Evolutionary conservation across 2,329 filamentous ascomycete genomes (phyloP), one percentile per base, ranked within the genome.

Genomic region (Cercospora zeina): DNA sequence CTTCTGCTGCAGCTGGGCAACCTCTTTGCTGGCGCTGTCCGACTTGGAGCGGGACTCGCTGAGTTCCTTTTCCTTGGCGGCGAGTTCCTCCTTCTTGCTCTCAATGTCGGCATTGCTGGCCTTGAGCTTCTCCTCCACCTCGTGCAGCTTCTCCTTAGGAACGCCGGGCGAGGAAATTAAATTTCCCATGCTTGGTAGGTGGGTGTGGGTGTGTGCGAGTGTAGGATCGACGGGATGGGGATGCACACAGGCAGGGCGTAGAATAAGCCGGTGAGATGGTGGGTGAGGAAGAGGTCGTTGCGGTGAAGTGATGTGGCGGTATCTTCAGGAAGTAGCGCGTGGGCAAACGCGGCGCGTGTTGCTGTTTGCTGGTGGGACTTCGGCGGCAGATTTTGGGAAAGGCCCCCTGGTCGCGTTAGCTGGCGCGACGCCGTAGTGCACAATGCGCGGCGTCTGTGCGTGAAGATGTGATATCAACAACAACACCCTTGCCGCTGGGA

Each of bases 71-170:
- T 62, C 42, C 59, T 61, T 50, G 45, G 58, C 53, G 34, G 59
- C 53, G 36, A 63, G 47, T 59, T 63, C 62, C 39, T 59, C 51
- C 55, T 67, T 19, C 34, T 62, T 58, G 54, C 56, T 47, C 14
- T 51, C 49, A 16, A 67, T 59, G 49, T 61, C 58, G 34, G 65
- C 63, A 33, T 65, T 54, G 36, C 59, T 59, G 27, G 59, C 49
- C 49, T 65, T 56, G 58, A 68, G 62, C 45, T 68, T 58, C 54
- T 63, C 64, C 58, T 68, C 67, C 11, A 62, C 67, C 39, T 54
- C 59, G n/a, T 62, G 62, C n/a, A 65, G 62, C 62, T 65, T 65
- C 62, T 65, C 55, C 61, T 65, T 65, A 56, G 64, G 54, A 49
- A 65, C 59, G 21, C 59, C 59, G 21, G 62, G 57, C 27, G 62